Conservation (phyloP, 148 eudicot species). For the Gaultheria prostrata region DNA sequence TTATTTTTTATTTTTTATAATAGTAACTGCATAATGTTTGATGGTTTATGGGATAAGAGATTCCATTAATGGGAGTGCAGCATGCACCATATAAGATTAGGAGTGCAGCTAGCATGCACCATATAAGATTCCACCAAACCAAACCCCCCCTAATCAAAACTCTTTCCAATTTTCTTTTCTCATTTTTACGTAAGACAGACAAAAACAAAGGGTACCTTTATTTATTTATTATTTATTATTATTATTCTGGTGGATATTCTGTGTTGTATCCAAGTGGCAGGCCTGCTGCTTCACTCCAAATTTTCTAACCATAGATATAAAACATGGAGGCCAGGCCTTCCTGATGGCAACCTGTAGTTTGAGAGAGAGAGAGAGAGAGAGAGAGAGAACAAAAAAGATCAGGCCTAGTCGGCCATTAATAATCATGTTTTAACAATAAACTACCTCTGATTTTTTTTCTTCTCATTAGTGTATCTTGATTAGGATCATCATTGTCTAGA, state of each 20-base stretch:
- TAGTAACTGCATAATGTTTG: not conserved
- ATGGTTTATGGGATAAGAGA: constrained; percentile 10
- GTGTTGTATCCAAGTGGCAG: constrained; percentile 16
- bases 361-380: too few relatives aligned
- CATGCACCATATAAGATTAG: not conserved
- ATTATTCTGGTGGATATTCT: not conserved
- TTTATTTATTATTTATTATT: too few relatives aligned
- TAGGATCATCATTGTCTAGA: too few relatives aligned
- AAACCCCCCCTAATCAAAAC: not conserved
- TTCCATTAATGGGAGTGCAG: constrained; percentile 10
- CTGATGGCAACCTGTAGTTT: too few relatives aligned
- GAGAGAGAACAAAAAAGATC: too few relatives aligned
- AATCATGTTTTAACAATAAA: too few relatives aligned
- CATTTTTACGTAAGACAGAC: not conserved
- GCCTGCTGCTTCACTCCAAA: constrained; percentile 6
- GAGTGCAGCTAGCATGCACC: constrained; percentile 15
- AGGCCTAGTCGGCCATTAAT: too few relatives aligned
- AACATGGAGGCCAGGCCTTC: not conserved
- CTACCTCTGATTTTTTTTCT: too few relatives aligned
- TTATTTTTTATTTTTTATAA: too few relatives aligned
- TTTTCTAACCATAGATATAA: not conserved
- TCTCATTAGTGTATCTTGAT: too few relatives aligned
- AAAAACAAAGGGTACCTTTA: not conserved
- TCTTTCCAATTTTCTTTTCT: not conserved
- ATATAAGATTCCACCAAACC: constrained; percentile 17